These are phyloP conservation scores for Colletotrichum coccodes DNA, from an alignment of 2,329 filamentous ascomycete species.

Conservation along the genomic window DNA sequence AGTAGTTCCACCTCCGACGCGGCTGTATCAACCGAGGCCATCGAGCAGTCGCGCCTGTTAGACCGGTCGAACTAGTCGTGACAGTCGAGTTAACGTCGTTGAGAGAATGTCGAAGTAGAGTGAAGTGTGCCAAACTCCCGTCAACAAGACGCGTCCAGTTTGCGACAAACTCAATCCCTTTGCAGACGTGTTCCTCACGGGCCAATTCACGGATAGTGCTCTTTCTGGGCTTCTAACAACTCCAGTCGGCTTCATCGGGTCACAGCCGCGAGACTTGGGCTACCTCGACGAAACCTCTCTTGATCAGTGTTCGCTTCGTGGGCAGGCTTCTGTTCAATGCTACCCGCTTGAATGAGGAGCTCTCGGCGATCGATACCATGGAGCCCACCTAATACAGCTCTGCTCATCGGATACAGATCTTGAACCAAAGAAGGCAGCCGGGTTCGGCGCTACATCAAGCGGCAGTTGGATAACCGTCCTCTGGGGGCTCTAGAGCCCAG, in stretches of 20 bases:
- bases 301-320: neutral
- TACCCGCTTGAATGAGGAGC: neutral
- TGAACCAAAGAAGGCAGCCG: neutral
- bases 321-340: neutral
- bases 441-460: neutral
- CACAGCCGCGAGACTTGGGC: neutral
- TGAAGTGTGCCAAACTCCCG: neutral
- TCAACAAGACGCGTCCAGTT: neutral
- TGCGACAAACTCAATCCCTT: neutral
- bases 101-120: neutral
- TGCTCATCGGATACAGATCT: neutral
- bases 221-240: neutral
- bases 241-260: neutral
- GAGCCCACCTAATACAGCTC: neutral
- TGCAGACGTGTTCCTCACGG: neutral
- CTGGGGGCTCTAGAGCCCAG: neutral
- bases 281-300: neutral
- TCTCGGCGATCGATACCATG: neutral
- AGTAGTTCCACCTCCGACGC: neutral
- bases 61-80: neutral
- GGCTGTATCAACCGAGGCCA: neutral
- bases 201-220: neutral
- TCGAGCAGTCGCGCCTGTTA: neutral
- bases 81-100: neutral
- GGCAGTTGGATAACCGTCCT: neutral